Base-by-base conservation (phyloP, 1,284 basidiomycete species). In the Leccinum griseonigrum region DNA sequence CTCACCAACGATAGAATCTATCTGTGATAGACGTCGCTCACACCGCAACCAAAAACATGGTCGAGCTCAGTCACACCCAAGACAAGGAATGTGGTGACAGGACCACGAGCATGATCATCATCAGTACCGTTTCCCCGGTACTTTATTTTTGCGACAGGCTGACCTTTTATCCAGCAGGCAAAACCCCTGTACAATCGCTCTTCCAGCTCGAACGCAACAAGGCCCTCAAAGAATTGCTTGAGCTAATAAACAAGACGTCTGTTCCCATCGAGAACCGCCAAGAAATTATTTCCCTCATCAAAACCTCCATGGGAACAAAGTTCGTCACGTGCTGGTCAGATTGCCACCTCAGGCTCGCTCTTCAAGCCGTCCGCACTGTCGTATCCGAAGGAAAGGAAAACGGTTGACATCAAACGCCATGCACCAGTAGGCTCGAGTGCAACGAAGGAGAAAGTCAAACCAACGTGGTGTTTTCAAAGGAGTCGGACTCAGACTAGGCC, bases 391-490 rank as follows among this genome's bases (percentile, higher is more conserved):
- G 88, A 46, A 84, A 85, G 13, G 85, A 91, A 91, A 74, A 95
- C 93, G 1, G 94, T 99, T 63, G 96, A 99, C 76, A 92, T 99
- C 77, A 99, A 99, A 81, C 91, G 97, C 38, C 98, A 99, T 75
- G 96, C 96, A 2, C 86, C 96, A 36, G 94, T 99, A 5, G 97
- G 16, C 79, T 98, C 60, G 97, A 99, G 80, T 98, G 98, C 82
- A 99, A 99, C 81, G 99, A 98, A 83, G 97, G 97, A 51, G 97
- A 99, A 81, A 90, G 85, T 65, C 97, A 98, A 78, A 99, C 97
- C 65, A 98, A 98, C 77, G 99, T 99, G 81, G 97, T 98, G 79
- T 95, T 99, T 69, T 90, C 90, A 38, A 94, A 93, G 76, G 95
- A 97, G 79, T 84, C 85, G 53, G 96, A 99, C 75, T 99, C 22